Evolutionary conservation across 139 green algal species (phyloP), one percentile per base, ranked within the genome.

Genomic region (Microglena sp.): DNA sequence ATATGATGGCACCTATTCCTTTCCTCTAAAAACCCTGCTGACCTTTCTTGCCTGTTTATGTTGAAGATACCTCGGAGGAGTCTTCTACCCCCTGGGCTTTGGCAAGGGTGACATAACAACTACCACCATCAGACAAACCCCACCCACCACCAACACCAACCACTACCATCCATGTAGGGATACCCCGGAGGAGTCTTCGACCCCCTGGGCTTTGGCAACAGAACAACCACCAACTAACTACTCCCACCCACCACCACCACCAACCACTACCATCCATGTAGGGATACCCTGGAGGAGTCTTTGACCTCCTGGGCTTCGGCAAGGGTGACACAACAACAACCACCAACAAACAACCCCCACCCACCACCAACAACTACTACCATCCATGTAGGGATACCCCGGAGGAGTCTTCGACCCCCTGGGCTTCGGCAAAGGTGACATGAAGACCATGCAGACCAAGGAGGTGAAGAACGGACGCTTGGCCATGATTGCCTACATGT

Each of bases 381-480:
- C n/a, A n/a, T n/a, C n/a, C n/a, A n/a, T 5, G 15, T 64, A 74
- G 55, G 78, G 78, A 70, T 92, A 92, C 28, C 15, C 2, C 30
- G 87, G 85, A 45, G 83, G 83, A 33, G 36, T 71, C 57, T 94
- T 95, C 69, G 87, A 96, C 80, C 85, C 85, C 59, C 63, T 96
- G 54, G 77, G 75, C 62, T 90, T 91, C 75, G 81, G 84, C 31
- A 67, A 29, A 86, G 78, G 80, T 40, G 69, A 86, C 72, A 36
- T 89, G 27, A 69, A 72, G 44, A 73, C 22, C 15, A 72, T 90
- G 68, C 84, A 89, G 77, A 36, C 78, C 28, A 92, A 92, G 87
- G 88, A 95, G 88, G 79, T 93, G 55, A 93, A 93, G 82, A 90
- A 95, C 70, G 88, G 79, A 29, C 78, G 88, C 59, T 76, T 90